Conservation (phyloP, 768 basidiomycete genomes). For the Leccinellum luteum region DNA sequence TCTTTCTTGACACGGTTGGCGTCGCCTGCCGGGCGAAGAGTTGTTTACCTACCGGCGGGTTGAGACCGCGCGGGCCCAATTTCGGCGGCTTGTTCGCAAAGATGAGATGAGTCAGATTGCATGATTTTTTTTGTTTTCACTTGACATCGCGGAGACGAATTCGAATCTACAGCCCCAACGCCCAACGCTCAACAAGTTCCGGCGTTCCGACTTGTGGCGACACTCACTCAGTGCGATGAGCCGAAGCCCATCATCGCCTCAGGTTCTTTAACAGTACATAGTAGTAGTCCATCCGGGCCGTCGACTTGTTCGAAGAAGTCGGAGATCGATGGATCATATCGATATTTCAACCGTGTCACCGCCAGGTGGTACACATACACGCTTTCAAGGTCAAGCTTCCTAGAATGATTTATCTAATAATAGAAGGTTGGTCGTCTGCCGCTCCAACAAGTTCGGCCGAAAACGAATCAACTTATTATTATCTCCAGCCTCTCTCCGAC, state of each 20-base stretch:
- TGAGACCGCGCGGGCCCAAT: background rate
- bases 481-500: background rate
- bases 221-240: background rate
- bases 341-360: background rate
- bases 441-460: background rate
- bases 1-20: background rate
- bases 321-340: background rate
- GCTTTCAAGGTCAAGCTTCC: background rate
- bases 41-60: background rate
- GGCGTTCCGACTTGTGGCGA: background rate
- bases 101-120: background rate
- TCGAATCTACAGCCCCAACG: background rate
- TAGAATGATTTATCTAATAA: background rate
- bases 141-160: background rate
- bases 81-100: background rate
- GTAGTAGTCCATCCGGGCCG: too few relatives aligned
- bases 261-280: background rate
- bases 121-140: background rate
- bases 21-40: background rate
- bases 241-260: background rate
- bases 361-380: background rate
- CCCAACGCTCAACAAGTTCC: background rate
- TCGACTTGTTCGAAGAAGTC: background rate
- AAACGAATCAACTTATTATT: background rate
- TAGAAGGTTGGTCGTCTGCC: background rate